Conservation (phyloP, 2,329 filamentous ascomycete genomes). For the Curvularia sp. region DNA sequence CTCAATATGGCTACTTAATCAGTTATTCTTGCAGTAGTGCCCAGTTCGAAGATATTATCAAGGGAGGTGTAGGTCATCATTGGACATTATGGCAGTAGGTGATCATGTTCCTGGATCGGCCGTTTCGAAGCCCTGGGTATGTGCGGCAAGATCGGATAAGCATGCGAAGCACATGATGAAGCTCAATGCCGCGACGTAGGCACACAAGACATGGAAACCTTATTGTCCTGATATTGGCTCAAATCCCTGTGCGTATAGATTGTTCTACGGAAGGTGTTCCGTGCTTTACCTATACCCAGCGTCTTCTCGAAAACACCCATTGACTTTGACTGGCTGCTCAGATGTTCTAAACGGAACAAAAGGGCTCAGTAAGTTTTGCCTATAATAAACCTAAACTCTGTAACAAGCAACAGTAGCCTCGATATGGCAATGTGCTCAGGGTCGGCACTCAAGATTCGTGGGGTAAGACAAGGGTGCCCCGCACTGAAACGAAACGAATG, state of each 20-base stretch:
- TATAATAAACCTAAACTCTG: neutral
- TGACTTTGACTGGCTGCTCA: neutral
- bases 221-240: neutral
- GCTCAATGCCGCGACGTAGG: slow-evolving; percentile 19
- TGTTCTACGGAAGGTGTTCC: neutral
- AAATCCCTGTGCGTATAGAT: neutral
- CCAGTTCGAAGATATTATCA: slow-evolving; percentile 17
- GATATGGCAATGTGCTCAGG: slow-evolving; percentile 11
- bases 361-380: neutral
- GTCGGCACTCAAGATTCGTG: slow-evolving; percentile 10
- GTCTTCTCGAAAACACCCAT: neutral
- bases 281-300: neutral
- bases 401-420: neutral
- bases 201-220: neutral
- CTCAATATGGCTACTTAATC: neutral
- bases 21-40: neutral
- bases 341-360: neutral
- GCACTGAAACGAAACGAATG: slow-evolving; percentile 8
- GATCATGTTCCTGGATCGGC: neutral
- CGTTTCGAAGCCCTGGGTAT: slow-evolving; percentile 10
- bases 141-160: slow-evolving; percentile 27
- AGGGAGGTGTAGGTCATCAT: neutral
- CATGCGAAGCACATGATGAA: slow-evolving; percentile 22
- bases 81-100: neutral
- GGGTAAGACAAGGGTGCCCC: slow-evolving; percentile 26